These are phyloP conservation scores for Tolypocladium pustulatum DNA, from an alignment of 2,329 filamentous ascomycete species.

Conservation along the genomic window DNA sequence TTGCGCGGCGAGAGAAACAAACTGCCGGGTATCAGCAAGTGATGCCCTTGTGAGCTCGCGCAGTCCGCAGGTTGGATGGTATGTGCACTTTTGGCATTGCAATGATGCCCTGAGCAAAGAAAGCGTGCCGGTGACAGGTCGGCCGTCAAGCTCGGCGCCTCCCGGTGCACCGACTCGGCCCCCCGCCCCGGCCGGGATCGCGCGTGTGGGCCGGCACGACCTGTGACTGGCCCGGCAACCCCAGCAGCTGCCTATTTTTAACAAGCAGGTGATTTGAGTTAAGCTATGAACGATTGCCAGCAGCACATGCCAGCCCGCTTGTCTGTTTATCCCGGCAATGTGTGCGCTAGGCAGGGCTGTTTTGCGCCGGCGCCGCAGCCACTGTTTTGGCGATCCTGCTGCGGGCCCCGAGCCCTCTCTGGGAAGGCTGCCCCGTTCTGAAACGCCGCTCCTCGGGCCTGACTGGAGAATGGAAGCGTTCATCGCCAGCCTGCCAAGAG, in stretches of 20 bases:
- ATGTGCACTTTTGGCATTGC: no score
- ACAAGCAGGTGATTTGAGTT: neutral
- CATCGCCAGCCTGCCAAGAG: neutral
- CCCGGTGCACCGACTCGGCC: neutral
- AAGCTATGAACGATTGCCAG: neutral
- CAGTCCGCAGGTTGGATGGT: no score
- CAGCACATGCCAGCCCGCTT: neutral
- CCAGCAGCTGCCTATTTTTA: neutral
- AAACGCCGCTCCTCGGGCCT: neutral
- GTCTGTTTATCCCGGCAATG: neutral
- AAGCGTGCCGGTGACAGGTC: neutral
- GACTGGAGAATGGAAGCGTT: neutral
- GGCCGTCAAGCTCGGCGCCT: neutral
- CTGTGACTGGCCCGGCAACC: neutral
- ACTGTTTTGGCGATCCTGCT: neutral
- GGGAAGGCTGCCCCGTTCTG: neutral
- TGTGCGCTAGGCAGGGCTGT: neutral
- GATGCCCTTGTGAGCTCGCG: no score
- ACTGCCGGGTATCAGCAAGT: neutral
- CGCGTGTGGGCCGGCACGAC: neutral
- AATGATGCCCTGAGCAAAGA: neutral
- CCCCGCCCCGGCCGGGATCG: neutral
- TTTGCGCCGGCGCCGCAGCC: neutral
- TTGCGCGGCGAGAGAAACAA: no score
- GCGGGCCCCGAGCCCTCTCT: neutral